A percentile compares a stretch with the other conserved stretches of the same genome.
Conservation (phyloP, 2,329 filamentous ascomycete species). For the Microdochium trichocladiopsis region DNA sequence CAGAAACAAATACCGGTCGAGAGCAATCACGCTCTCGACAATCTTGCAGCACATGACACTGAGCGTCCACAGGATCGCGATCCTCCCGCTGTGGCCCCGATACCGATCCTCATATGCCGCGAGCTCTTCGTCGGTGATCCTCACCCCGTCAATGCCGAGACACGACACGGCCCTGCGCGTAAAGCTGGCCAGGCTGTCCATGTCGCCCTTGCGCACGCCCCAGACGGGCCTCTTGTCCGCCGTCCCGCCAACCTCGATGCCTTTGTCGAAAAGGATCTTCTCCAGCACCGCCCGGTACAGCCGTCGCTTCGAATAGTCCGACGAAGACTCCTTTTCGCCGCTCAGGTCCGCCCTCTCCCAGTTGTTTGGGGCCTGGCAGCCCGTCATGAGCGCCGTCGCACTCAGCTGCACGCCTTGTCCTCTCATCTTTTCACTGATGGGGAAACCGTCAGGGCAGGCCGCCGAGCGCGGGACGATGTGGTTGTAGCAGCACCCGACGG, state of each 20-base stretch:
- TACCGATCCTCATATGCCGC: constrained; percentile 15
- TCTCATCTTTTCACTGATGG: constrained; percentile 26
- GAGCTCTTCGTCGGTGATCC: constrained; percentile 12
- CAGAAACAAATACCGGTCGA: constrained; percentile 23
- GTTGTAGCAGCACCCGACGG: constrained; percentile 25
- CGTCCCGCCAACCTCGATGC: constrained; percentile 5
- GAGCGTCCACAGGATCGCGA: constrained; percentile 24
- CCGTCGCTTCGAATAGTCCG: constrained; percentile 15
- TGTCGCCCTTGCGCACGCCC: constrained; percentile 21
- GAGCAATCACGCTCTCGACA: constrained; percentile 20
- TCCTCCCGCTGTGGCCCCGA: constrained; percentile 10
- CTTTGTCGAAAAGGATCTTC: constrained; percentile 17
- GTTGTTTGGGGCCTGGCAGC: constrained; percentile 24
- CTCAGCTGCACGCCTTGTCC: constrained; percentile 13
- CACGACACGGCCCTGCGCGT: constrained; percentile 15
- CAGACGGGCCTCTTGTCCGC: constrained; percentile 13
- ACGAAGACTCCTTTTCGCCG: constrained; percentile 7
- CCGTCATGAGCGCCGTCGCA: constrained; percentile 23
- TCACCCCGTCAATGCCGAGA: constrained; percentile 9
- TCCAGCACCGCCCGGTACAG: constrained; percentile 18
- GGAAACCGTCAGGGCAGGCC: constrained; percentile 25
- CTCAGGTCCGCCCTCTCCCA: constrained; percentile 15
- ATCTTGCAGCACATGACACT: constrained; percentile 23
- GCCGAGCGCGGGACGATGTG: constrained; percentile 23
- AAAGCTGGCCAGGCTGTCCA: constrained; percentile 15